A percentile compares a stretch with the other conserved stretches of the same genome.
Conservation (phyloP, 208 protist genomes). For the Leptomonas pyrrhocoris region DNA sequence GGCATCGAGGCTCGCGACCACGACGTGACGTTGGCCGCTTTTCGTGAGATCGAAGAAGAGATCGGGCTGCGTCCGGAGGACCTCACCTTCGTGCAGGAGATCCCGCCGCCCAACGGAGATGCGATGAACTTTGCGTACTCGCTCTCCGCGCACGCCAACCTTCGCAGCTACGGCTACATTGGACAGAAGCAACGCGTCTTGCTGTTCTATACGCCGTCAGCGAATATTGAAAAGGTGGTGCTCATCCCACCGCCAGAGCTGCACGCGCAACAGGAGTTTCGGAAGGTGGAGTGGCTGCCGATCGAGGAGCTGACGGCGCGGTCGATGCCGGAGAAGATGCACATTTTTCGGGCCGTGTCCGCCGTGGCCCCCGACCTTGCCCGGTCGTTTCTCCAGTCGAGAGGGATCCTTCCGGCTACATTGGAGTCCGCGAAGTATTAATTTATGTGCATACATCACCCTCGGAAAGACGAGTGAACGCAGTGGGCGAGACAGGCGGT, state of each 20-base stretch:
- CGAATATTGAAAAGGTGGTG: constrained; percentile 54
- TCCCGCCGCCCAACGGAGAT: constrained; percentile 64
- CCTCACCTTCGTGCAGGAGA: constrained; percentile 68
- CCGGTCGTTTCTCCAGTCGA: constrained; percentile 37
- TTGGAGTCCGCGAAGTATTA: constrained; percentile 22
- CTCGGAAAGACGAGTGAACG: too few species aligned
- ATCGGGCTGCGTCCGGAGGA: constrained; percentile 59
- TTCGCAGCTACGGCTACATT: constrained; percentile 68
- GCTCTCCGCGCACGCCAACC: constrained; percentile 50
- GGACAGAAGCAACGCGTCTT: constrained; percentile 81
- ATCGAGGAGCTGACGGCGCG: constrained; percentile 33
- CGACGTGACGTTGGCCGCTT: constrained; percentile 57
- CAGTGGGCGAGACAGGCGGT: too few species aligned
- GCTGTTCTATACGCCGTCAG: constrained; percentile 62
- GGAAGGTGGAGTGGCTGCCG: constrained; percentile 54
- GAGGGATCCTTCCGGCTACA: background rate
- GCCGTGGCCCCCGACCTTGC: constrained; percentile 47
- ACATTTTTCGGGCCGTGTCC: constrained; percentile 63
- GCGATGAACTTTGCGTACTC: constrained; percentile 70
- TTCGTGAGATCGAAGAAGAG: constrained; percentile 79
- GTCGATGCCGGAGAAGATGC: constrained; percentile 52
- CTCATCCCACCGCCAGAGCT: constrained; percentile 58
- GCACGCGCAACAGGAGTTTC: constrained; percentile 60
- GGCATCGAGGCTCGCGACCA: constrained; percentile 67
- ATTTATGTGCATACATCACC: background rate